Evolutionary conservation across 2,329 filamentous ascomycete genomes (phyloP), one percentile per base, ranked within the genome.

Genomic region (Paraphaeosphaeria minitans): DNA sequence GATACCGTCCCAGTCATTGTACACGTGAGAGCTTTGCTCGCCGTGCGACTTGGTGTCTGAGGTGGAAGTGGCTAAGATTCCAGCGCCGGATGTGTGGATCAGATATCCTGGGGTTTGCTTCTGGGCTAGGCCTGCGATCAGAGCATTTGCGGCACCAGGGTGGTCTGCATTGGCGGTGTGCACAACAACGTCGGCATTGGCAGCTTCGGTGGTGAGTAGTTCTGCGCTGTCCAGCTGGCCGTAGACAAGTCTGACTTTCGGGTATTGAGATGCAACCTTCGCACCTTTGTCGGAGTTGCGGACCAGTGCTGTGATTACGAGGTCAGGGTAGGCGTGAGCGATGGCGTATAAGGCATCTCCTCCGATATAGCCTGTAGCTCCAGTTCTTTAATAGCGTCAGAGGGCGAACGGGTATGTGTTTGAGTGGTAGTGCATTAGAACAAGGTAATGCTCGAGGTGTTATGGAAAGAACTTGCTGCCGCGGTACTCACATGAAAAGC

Each of bases 1-100:
- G 39, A 90, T 81, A 52, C 83, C 83, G 10, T 84, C 79, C 65
- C 85, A 80, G 64, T 90, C 88, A 66, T 87, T 77, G 74, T 87
- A 89, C 3, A 80, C 72, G 56, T 81, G 82, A 39, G 82, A 78
- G 0, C 77, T 73, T 0, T 64, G 67, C 50, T 82, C 74, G 19
- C 85, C 85, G 13, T 77, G 82, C 0, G 73, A 79, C 19, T 78
- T 73, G 0, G 74, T 70, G 22, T 78, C 75, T 22, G 77, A 73
- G 61, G 87, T 84, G 29, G 79, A 76, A 71, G 78, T 83, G 24
- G 76, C 77, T 7, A 87, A 74, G n/a, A 86, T 82, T 1, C 84
- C 84, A 0, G 85, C 85, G 0, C 85, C 85, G 3, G 81, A 82
- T 0, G 81, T 82, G 62, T 87, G 85, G 31, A 87, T 77, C 67